Base-by-base conservation (phyloP, 345 rosid species). In the Melaleuca alternifolia region DNA sequence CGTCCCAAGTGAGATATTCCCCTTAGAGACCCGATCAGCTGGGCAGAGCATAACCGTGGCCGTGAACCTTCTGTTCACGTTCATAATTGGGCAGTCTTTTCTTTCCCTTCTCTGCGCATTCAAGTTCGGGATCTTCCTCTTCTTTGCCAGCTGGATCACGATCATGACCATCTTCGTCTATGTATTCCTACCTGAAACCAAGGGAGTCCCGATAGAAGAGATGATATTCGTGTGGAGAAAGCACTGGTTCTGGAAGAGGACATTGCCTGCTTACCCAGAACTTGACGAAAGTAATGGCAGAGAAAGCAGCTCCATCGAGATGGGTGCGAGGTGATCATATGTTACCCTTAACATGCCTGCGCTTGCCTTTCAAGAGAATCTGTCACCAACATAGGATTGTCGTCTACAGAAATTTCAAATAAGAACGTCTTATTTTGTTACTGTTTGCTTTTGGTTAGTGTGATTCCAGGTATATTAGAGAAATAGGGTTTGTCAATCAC, bases 1-100 rank as follows among this genome's bases (percentile, higher is more conserved):
- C 0, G 91, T 97, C 59, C 99, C 99, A 3, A 96, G 99, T 46
- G 99, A 97, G 88, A 93, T 97, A 89, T 97, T 97, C 79, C 95
- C 99, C 5, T 52, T 96, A 54, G 99, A 97, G 89, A 97, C 91
- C 3, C 91, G 99, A 53, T 96, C 99, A 10, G 99, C 98, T 1
- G 99, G 99, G 41, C 99, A 96, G 50, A 91, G 99, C 88, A 93
- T 97, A 12, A 97, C 99, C 0, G 99, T 97, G 28, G 94, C 99
- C 11, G 98, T 97, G 18, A 97, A 97, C 89, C 97, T 97, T 28
- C 75, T 97, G 14, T 95, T 97, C 92, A 96, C 99, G 12, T 96
- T 96, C 89, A 79, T 90, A n/a, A 94, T 97, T 57, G 99, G 95
- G 16, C 99, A 96, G 87, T 56, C 91, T 56, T 97, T 97, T 87